These are phyloP conservation scores for Vararia minispora DNA, from an alignment of 768 basidiomycete species.

Conservation along the genomic window DNA sequence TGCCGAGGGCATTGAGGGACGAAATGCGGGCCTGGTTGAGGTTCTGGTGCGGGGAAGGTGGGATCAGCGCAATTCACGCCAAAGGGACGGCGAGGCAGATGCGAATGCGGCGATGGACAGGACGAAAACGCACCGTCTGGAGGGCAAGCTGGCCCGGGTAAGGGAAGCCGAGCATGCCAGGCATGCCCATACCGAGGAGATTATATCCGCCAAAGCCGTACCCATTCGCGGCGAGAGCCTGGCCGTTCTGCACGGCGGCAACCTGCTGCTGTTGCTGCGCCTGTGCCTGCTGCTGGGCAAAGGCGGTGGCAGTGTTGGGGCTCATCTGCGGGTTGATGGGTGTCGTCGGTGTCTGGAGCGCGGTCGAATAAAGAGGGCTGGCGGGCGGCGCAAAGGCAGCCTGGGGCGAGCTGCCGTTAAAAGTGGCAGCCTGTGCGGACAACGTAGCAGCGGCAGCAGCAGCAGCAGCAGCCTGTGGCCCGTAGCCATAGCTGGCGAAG, in stretches of 20 bases:
- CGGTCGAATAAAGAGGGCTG: slow-evolving; percentile 62
- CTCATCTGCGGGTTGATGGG: slow-evolving; percentile 54
- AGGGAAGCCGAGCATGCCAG: slow-evolving; percentile 60
- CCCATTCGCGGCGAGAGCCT: slow-evolving; percentile 29
- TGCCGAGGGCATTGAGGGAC: slow-evolving; percentile 57
- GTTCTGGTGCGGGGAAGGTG: slow-evolving; percentile 20
- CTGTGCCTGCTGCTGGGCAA: slow-evolving; percentile 38
- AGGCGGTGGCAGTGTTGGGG: slow-evolving; percentile 47
- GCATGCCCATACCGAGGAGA: slow-evolving; percentile 76
- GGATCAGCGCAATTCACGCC: slow-evolving; percentile 1
- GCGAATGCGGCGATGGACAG: slow-evolving; percentile 61
- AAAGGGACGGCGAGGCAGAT: slow-evolving; percentile 17
- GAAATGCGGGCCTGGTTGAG: slow-evolving; percentile 52
- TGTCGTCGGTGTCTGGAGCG: slow-evolving; percentile 34
- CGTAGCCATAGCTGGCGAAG: slow-evolving; percentile 84
- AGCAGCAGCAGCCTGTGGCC: slow-evolving; percentile 64
- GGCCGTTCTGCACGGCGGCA: slow-evolving; percentile 3
- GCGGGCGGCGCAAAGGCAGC: slow-evolving; percentile 37
- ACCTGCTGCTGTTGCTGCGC: slow-evolving; percentile 24
- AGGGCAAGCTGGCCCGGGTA: slow-evolving; percentile 65
- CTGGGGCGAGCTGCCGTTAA: slow-evolving; percentile 35
- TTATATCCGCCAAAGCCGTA: slow-evolving; percentile 56
- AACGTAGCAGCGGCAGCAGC: too few species aligned
- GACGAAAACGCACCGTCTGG: too few species aligned
- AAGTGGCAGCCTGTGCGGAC: slow-evolving; percentile 44